Evolutionary conservation across 768 basidiomycete genomes (phyloP).

Genomic region (Naganishia onofrii): DNA sequence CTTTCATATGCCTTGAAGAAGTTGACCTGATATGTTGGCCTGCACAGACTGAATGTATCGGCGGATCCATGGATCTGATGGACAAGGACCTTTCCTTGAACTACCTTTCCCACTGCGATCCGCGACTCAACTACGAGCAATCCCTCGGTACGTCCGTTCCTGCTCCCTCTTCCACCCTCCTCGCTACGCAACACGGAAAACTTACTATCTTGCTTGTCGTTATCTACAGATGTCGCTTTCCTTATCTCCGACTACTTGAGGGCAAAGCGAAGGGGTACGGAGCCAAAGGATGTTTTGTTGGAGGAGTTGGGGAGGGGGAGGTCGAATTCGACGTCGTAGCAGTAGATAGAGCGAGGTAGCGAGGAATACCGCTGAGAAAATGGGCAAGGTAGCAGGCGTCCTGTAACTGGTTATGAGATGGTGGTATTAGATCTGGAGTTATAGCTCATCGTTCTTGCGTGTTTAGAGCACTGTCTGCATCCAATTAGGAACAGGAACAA

Average conservation of each 20-base stretch:
- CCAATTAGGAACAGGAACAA: too few species aligned
- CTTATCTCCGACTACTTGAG: conserved; percentile 77
- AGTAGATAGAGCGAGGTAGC: too few species aligned
- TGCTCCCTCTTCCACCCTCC: conserved; percentile 18
- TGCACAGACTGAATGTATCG: conserved; percentile 81
- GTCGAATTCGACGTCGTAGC: conserved; percentile 6
- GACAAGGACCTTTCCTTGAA: conserved; percentile 86
- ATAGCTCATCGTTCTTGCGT: too few species aligned
- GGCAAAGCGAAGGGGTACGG: conserved; percentile 58
- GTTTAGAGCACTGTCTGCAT: too few species aligned
- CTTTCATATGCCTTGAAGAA: neutral
- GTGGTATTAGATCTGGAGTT: too few species aligned
- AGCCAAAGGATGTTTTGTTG: conserved; percentile 47
- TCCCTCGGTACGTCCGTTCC: conserved; percentile 71
- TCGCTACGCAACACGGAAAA: neutral
- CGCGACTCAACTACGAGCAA: conserved; percentile 88
- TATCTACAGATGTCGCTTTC: conserved; percentile 74
- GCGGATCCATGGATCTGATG: conserved; percentile 89
- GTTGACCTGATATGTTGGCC: neutral
- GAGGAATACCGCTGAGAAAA: too few species aligned
- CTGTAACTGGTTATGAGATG: too few species aligned
- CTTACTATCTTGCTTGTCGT: neutral
- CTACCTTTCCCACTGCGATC: conserved; percentile 95
- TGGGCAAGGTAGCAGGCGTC: too few species aligned
- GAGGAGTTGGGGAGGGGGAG: conserved; percentile 40